A percentile compares a stretch with the other conserved stretches of the same genome.
These are phyloP conservation scores for Pythium phragmiticola DNA, from an alignment of 352 stramenopile genomes.

Conservation along the genomic window DNA sequence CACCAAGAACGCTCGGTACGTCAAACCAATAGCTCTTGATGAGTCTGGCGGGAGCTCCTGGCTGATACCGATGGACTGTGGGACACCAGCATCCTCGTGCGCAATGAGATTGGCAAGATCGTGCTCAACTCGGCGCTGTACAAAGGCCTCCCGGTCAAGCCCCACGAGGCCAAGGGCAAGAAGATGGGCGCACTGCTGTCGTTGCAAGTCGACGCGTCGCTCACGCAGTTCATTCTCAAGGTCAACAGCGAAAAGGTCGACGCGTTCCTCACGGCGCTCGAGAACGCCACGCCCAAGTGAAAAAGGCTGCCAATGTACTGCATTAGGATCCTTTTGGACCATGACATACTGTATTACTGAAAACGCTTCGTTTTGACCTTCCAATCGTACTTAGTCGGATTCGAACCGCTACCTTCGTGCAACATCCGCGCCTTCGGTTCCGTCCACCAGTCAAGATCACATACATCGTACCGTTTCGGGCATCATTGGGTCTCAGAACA, in stretches of 20 bases:
- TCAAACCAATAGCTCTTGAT: neutral
- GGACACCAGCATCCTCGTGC: constrained; percentile 58
- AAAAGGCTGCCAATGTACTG: constrained; percentile 16
- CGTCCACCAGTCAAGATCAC: constrained; percentile 34
- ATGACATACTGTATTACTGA: constrained; percentile 2
- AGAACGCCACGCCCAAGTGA: constrained; percentile 35
- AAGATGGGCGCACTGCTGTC: constrained; percentile 67
- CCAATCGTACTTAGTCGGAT: constrained; percentile 23
- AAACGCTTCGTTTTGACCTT: constrained; percentile 5
- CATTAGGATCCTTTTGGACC: neutral
- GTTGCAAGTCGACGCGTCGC: constrained; percentile 53
- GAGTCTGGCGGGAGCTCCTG: neutral
- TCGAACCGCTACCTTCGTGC: constrained; percentile 19
- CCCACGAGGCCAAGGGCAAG: constrained; percentile 75
- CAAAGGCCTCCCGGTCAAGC: constrained; percentile 66
- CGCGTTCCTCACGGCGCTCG: constrained; percentile 56
- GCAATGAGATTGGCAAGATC: constrained; percentile 87
- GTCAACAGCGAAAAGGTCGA: constrained; percentile 67
- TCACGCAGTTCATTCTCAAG: constrained; percentile 77
- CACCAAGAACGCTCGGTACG: constrained; percentile 61
- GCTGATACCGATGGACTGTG: neutral
- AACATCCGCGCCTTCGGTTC: constrained; percentile 19
- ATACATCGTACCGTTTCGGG: constrained; percentile 30
- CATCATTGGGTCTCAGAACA: constrained; percentile 5
- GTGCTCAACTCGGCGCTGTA: constrained; percentile 82